Evolutionary conservation across 768 basidiomycete genomes (phyloP), one percentile per base, ranked within the genome.

Genomic region (Calocybe indica): DNA sequence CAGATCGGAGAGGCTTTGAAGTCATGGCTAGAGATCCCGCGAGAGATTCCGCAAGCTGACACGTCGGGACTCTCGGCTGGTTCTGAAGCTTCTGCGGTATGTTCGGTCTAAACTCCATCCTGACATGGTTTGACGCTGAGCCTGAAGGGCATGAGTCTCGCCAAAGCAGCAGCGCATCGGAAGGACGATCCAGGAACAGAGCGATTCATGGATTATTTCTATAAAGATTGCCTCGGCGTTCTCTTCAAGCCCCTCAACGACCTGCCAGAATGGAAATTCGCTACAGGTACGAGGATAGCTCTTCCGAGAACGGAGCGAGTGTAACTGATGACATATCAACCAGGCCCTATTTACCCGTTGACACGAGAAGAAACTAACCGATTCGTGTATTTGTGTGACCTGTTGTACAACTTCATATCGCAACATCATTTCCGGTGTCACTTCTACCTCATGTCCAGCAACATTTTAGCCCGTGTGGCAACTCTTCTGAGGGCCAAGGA

Each of bases 341-440:
- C 56, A 84, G 83, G 79, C 43, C 65, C 79, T 4, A 56, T 73
- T 32, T 63, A 86, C 35, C 64, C 68, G 13, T 70, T 90, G 49
- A 74, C 81, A 15, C 76, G 88, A 56, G 88, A 92, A 60, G 80
- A 81, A 59, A 80, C 84, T 38, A 86, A 92, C 60, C 84, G 95
- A 55, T 85, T 83, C 61, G 79, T 92, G 53, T 90, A 92, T 65
- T 78, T 97, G 45, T 89, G 88, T 69, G 95, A 99, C 63, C 72
- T 97, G 53, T 72, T 97, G 52, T 88, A 88, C 68, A 90, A 83
- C 67, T 92, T 92, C 68, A 75, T 89, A 50, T 71, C 78, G 45
- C 92, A 94, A 66, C 95, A 99, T 65, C 78, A 83, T 42, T 94
- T 95, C 71, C 85, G 92, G 47, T 88, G 89, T 58, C 88, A 92